Percentiles rank a stretch among this genome's conserved stretches.
Evolutionary conservation across 495 filamentous ascomycete species (phyloP).

Genomic region (Trichodelitschia bisporula): DNA sequence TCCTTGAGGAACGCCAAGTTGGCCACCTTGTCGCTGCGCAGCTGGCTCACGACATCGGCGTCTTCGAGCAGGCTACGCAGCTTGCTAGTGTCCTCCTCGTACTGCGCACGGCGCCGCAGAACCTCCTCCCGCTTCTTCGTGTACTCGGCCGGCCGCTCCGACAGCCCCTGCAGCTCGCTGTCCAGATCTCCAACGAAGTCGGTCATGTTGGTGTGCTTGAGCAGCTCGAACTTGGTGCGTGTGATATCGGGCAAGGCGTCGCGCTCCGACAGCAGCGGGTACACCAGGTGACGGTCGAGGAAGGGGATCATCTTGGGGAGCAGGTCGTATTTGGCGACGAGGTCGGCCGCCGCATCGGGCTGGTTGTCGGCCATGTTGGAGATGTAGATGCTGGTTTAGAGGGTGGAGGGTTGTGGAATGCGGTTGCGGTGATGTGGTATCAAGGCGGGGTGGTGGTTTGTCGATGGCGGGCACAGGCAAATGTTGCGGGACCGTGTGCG

Average conservation of each 20-base stretch:
- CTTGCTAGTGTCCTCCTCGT: conserved; percentile 62
- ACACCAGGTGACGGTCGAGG: conserved; percentile 89
- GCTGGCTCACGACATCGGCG: conserved; percentile 64
- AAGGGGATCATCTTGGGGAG: conserved; percentile 72
- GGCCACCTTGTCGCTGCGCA: conserved; percentile 86
- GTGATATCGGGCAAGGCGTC: conserved; percentile 40
- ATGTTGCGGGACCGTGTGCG: background rate
- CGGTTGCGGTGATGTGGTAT: background rate
- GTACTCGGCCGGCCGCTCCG: conserved; percentile 62
- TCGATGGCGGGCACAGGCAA: background rate
- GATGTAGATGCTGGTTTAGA: background rate
- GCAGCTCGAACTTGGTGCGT: conserved; percentile 67
- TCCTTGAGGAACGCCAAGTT: conserved; percentile 94
- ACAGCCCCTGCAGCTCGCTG: conserved; percentile 57
- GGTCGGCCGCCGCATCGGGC: conserved; percentile 23
- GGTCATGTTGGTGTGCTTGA: conserved; percentile 93
- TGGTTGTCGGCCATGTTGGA: conserved; percentile 27
- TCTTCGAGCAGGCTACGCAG: conserved; percentile 63
- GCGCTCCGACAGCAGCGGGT: conserved; percentile 54
- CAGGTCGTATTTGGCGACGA: conserved; percentile 48
- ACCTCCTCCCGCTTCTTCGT: conserved; percentile 72
- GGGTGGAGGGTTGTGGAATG: no score
- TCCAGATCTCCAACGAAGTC: conserved; percentile 84
- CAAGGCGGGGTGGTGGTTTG: background rate
- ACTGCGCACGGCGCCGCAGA: conserved; percentile 49